Percentiles rank a stretch among this genome's conserved stretches.
Evolutionary conservation across 2,329 filamentous ascomycete genomes (phyloP).

Genomic region (Cercospora nicotianae): DNA sequence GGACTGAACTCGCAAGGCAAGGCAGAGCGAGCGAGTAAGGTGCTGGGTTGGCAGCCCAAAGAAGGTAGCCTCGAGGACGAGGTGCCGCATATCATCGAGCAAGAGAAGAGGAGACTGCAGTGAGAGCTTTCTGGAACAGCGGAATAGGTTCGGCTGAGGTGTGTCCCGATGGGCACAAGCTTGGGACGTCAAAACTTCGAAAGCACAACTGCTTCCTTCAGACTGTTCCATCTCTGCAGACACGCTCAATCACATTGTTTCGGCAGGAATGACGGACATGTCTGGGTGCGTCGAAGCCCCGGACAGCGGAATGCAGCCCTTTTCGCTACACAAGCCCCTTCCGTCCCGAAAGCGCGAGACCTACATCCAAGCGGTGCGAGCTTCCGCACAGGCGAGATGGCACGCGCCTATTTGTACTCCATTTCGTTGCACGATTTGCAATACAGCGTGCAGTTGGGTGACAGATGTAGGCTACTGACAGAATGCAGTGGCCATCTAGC

Average conservation of each 20-base stretch:
- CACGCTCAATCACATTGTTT: conserved; percentile 1
- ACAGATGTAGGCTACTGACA: not conserved
- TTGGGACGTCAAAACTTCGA: not conserved
- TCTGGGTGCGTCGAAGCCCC: not conserved
- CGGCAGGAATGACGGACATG: conserved; percentile 10
- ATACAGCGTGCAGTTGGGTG: not conserved
- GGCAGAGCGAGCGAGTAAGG: conserved; percentile 57
- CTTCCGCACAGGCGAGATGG: not conserved
- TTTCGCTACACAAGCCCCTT: conserved; percentile 13
- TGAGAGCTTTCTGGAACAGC: not conserved
- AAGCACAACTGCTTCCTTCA: not conserved
- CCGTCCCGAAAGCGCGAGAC: conserved; percentile 1
- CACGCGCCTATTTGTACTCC: conserved; percentile 2
- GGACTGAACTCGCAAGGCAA: conserved; percentile 61
- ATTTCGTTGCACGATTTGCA: not conserved
- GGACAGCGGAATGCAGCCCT: not conserved
- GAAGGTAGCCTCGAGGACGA: conserved; percentile 32
- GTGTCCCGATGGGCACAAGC: not conserved
- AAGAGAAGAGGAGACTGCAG: conserved; percentile 33
- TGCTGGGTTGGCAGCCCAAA: conserved; percentile 61
- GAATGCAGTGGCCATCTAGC: not conserved
- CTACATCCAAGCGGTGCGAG: not conserved
- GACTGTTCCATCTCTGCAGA: not conserved
- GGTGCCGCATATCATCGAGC: conserved; percentile 35
- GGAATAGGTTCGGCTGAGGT: not conserved